Evolutionary conservation across 192 early-diverging fungal species (phyloP).

Genomic region (Geranomyces michiganensis): DNA sequence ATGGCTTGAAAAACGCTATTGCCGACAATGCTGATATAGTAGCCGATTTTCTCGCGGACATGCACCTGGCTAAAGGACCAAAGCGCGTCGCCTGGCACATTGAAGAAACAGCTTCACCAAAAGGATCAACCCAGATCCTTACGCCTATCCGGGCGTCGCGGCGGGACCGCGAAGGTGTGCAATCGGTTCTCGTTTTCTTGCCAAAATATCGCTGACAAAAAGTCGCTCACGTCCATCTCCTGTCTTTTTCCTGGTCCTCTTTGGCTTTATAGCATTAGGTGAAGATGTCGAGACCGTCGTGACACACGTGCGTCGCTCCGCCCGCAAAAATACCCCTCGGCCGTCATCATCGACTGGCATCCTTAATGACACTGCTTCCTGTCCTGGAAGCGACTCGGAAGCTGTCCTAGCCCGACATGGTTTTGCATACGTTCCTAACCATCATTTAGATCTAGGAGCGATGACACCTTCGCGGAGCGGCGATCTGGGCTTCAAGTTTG

Average conservation of each 20-base stretch:
- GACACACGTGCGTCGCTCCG: constrained; percentile 7
- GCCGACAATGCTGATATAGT: not conserved
- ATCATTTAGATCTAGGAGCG: no score
- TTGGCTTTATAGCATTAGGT: not conserved
- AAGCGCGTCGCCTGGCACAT: not conserved
- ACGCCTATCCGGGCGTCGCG: not conserved
- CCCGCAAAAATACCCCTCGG: not conserved
- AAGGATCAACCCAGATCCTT: not conserved
- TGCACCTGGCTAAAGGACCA: not conserved
- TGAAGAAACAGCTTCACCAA: not conserved
- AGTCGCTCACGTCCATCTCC: not conserved
- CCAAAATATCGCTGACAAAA: not conserved
- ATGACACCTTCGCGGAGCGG: no score
- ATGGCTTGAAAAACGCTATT: no score
- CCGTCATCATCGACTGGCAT: no score
- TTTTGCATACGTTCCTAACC: no score
- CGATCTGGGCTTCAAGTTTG: no score
- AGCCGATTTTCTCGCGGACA: not conserved
- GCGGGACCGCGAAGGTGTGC: not conserved
- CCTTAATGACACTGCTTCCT: no score
- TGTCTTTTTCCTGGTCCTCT: not conserved
- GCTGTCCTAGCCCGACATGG: no score
- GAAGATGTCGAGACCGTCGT: constrained; percentile 6
- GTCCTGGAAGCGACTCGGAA: no score
- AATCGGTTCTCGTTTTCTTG: not conserved